These are phyloP conservation scores for Polyrhizophydium stewartii DNA, from an alignment of 371 early-diverging fungal genomes.

Conservation along the genomic window DNA sequence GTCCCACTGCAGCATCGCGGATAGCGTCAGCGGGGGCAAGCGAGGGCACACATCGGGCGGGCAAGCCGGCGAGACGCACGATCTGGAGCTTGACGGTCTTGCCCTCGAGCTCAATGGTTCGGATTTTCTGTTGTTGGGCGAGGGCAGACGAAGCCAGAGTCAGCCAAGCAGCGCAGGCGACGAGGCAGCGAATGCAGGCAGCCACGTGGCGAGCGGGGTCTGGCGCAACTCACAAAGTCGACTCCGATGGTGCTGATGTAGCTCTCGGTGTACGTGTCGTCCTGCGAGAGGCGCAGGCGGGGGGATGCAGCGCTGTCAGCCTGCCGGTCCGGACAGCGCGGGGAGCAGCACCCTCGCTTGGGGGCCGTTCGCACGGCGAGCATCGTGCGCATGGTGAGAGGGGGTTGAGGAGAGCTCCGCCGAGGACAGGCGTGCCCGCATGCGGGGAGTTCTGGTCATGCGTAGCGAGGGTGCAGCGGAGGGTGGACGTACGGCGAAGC, in stretches of 20 bases:
- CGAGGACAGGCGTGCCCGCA: too few relatives aligned
- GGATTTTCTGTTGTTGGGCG: slow-evolving; percentile 71
- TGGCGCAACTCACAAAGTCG: slow-evolving; percentile 71
- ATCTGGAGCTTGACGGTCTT: slow-evolving; percentile 99
- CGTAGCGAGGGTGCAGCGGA: too few relatives aligned
- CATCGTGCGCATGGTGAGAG: too few relatives aligned
- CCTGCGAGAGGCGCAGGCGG: slow-evolving; percentile 59
- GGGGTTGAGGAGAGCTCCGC: too few relatives aligned
- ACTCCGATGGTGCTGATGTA: slow-evolving; percentile 99
- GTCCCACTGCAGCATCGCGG: slow-evolving; percentile 67
- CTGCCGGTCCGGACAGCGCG: too few relatives aligned
- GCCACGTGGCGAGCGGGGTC: too few relatives aligned
- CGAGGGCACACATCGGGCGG: background rate
- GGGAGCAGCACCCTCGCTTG: too few relatives aligned
- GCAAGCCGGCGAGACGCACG: slow-evolving; percentile 17
- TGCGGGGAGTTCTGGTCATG: too few relatives aligned
- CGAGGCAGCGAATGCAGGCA: too few relatives aligned
- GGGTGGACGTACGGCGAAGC: slow-evolving; percentile 58
- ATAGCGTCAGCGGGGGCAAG: background rate
- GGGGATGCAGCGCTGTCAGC: too few relatives aligned
- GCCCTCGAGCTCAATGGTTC: slow-evolving; percentile 97
- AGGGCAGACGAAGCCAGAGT: background rate
- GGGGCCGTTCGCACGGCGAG: too few relatives aligned
- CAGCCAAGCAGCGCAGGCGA: too few relatives aligned
- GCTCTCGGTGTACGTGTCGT: slow-evolving; percentile 97